phyloP scores from a whole-genome alignment of 2,329 filamentous ascomycete species.

The Microcyclospora tardicrescens region DNA sequence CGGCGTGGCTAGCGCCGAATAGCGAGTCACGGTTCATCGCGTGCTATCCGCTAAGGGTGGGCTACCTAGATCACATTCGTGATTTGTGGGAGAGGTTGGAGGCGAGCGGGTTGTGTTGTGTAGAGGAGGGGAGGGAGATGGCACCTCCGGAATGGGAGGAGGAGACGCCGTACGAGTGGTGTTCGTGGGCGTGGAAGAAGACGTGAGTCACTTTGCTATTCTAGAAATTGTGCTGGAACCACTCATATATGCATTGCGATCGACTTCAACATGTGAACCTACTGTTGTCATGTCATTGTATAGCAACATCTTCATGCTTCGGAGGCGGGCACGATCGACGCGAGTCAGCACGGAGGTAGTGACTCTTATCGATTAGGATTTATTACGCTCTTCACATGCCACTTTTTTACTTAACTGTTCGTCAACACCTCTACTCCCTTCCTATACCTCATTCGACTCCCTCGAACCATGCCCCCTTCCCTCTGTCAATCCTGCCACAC shows the following conservation, averaged over 20 bases:
- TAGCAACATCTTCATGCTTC: no score
- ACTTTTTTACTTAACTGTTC: no score
- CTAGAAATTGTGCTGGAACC: no score
- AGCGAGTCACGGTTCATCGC: conserved; percentile 24
- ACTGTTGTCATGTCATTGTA: no score
- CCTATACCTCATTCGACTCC: background rate
- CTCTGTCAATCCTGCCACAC: conserved; percentile 64
- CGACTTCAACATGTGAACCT: no score
- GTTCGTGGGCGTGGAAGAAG: conserved; percentile 26
- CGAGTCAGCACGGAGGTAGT: no score
- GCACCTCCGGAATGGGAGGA: conserved; percentile 24
- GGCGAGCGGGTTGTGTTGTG: conserved; percentile 23
- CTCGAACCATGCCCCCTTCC: conserved; percentile 54
- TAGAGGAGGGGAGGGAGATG: conserved; percentile 22
- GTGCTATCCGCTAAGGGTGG: conserved; percentile 28
- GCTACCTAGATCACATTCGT: conserved; percentile 31
- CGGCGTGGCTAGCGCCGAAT: conserved; percentile 22
- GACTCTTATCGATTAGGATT: no score
- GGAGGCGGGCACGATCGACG: no score
- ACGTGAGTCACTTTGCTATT: no score
- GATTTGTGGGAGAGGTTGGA: conserved; percentile 30
- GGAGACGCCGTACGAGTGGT: conserved; percentile 26
- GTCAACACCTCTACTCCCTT: no score
- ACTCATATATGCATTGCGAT: no score
- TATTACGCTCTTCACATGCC: no score